phyloP scores from a whole-genome alignment of 352 stramenopile genomes.

The Phytophthora idaei region DNA sequence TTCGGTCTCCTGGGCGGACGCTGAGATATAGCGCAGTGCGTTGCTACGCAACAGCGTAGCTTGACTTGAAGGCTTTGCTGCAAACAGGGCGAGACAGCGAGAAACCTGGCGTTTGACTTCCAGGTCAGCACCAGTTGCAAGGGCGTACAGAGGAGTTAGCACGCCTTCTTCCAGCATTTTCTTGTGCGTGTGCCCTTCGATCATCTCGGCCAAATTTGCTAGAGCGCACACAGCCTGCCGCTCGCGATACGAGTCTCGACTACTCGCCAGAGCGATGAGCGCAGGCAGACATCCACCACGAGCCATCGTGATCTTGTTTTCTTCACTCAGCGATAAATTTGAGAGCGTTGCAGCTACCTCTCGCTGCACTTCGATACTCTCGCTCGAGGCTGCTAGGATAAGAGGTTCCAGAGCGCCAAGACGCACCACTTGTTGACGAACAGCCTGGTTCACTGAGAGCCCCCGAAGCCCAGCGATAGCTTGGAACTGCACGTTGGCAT shows the following conservation, averaged over 20 bases:
- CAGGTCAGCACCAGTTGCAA: conserved; percentile 73
- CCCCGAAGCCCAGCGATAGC: conserved; percentile 94
- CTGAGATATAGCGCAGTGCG: conserved; percentile 87
- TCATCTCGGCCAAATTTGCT: conserved; percentile 96
- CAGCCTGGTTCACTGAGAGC: conserved; percentile 89
- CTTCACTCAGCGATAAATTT: conserved; percentile 95
- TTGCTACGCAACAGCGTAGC: conserved; percentile 85
- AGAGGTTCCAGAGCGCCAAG: conserved; percentile 94
- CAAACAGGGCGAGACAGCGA: conserved; percentile 93
- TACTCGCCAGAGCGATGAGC: conserved; percentile 89
- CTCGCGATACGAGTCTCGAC: conserved; percentile 90
- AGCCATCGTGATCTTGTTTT: conserved; percentile 97
- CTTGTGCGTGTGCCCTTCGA: conserved; percentile 94
- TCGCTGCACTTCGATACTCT: conserved; percentile 95
- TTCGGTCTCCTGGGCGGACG: conserved; percentile 82
- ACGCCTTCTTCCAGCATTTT: conserved; percentile 94
- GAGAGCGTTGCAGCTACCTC: conserved; percentile 95
- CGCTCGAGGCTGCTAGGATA: conserved; percentile 89
- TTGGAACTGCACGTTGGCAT: conserved; percentile 97
- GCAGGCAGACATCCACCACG: conserved; percentile 93
- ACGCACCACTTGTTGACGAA: conserved; percentile 91
- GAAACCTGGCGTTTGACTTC: conserved; percentile 94
- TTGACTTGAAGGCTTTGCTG: conserved; percentile 92
- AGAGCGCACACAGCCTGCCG: conserved; percentile 93
- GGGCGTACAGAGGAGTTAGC: conserved; percentile 89